Base-by-base conservation (phyloP, 2,329 filamentous ascomycete genomes). In the Ophiostoma ips region DNA sequence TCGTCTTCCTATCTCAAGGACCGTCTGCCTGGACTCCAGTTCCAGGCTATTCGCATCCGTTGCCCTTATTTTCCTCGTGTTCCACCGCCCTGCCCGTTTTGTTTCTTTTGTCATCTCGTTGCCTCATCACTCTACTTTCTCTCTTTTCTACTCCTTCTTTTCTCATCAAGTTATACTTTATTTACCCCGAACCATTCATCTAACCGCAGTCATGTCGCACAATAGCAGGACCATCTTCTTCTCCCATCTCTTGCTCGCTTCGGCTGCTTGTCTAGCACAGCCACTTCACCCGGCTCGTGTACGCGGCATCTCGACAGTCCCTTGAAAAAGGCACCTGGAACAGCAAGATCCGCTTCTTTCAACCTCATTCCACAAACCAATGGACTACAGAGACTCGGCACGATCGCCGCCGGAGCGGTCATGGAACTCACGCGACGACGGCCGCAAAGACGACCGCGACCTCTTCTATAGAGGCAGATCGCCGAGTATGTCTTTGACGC, bases 401-500 rank as follows among this genome's bases (percentile, higher is more conserved):
- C 72, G 75, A 36, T 79, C 75, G 28, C 75, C 76, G 2, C 64
- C 61, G 44, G 73, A 77, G 49, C 72, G 76, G 51, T 66, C 63
- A 38, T 77, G 75, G 72, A 65, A 60, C 53, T 56, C 62, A 38
- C 73, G 75, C 46, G 75, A 78, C 49, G 76, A 79, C 18, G 64
- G 64, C 21, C 67, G 74, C 55, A 72, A 75, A 58, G 71, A 76
- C 7, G 73, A 77, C 53, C 68, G 69, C 46, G 79, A 84, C 59
- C 72, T 68, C 38, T 81, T 80, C 55, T 81, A 83, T 58, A 75
- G 81, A 52, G 76, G 75, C 53, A 75, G 83, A 62, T 86, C 83
- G 58, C 82, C 83, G 64, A 81, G 83, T 86, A 73, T 62, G 80
- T 3, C 19, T 41, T 8, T 5, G 24, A 28, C 18, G 7, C 24